phyloP scores from a whole-genome alignment of 1,284 basidiomycete species.

The Leccinum ponderosum region DNA sequence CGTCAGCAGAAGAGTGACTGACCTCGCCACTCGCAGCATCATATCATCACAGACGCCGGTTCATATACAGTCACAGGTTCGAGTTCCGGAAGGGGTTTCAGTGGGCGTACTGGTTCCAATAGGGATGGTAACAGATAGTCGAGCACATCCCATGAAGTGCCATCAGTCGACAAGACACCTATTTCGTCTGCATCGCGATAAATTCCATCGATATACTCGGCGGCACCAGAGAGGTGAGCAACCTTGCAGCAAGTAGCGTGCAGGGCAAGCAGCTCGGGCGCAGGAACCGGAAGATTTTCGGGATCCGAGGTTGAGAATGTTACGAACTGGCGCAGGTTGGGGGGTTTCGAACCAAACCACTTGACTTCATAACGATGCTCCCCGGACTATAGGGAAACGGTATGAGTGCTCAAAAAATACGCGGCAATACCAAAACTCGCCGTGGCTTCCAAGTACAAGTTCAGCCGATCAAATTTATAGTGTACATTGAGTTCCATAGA shows the following conservation, averaged over 20 bases:
- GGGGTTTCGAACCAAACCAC: not conserved
- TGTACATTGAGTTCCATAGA: not conserved
- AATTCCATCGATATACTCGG: not conserved
- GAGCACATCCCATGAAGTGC: not conserved
- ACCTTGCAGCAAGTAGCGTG: not conserved
- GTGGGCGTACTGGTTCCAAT: not conserved
- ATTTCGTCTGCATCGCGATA: not conserved
- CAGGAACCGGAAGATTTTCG: not conserved
- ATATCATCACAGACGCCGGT: no score
- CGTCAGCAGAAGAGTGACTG: no score
- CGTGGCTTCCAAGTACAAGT: not conserved
- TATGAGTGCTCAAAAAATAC: not conserved
- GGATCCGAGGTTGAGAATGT: not conserved
- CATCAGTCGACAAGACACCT: not conserved
- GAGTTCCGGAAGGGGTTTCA: no score
- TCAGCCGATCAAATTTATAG: not conserved
- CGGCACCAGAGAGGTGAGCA: not conserved
- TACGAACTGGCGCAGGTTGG: not conserved
- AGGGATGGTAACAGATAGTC: not conserved
- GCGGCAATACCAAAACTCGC: not conserved
- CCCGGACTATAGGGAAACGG: not conserved
- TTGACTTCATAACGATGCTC: not conserved
- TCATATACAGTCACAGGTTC: not conserved
- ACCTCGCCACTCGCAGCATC: no score
- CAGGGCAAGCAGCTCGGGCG: not conserved